phyloP scores from a whole-genome alignment of 768 basidiomycete genomes.

The Boletus vermiculosoides region DNA sequence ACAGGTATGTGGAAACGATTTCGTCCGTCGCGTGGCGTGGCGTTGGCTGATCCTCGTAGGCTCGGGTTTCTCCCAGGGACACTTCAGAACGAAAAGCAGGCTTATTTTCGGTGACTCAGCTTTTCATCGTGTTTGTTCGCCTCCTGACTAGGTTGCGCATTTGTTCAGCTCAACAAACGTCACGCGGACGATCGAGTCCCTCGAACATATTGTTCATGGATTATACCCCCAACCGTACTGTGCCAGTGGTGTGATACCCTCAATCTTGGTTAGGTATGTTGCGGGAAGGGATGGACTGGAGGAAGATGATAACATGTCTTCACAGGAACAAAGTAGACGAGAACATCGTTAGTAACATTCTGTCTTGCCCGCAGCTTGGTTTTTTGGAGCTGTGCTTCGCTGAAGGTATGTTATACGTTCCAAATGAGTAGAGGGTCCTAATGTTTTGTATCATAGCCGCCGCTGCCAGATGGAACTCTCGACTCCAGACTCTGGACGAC shows the following conservation, averaged over 20 bases:
- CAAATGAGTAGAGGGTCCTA: neutral
- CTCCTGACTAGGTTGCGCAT: neutral
- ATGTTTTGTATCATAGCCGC: slow-evolving; percentile 46
- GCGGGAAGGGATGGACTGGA: neutral
- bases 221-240: slow-evolving; percentile 61
- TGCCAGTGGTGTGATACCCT: slow-evolving; percentile 42
- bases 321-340: slow-evolving; percentile 67
- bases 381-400: slow-evolving; percentile 62
- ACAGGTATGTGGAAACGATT: slow-evolving; percentile 45
- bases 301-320: neutral
- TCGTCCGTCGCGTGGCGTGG: neutral
- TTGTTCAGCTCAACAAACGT: slow-evolving; percentile 65
- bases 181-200: slow-evolving; percentile 70
- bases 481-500: slow-evolving; percentile 58
- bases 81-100: slow-evolving; percentile 41
- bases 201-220: slow-evolving; percentile 73
- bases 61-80: slow-evolving; percentile 62
- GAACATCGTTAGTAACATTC: slow-evolving; percentile 66
- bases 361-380: slow-evolving; percentile 66
- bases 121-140: neutral
- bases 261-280: slow-evolving; percentile 55
- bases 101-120: slow-evolving; percentile 58
- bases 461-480: slow-evolving; percentile 59
- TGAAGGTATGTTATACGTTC: slow-evolving; percentile 42
- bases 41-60: slow-evolving; percentile 34